phyloP scores from a whole-genome alignment of 2,329 filamentous ascomycete species.

The Sclerotiophoma versabilis region DNA sequence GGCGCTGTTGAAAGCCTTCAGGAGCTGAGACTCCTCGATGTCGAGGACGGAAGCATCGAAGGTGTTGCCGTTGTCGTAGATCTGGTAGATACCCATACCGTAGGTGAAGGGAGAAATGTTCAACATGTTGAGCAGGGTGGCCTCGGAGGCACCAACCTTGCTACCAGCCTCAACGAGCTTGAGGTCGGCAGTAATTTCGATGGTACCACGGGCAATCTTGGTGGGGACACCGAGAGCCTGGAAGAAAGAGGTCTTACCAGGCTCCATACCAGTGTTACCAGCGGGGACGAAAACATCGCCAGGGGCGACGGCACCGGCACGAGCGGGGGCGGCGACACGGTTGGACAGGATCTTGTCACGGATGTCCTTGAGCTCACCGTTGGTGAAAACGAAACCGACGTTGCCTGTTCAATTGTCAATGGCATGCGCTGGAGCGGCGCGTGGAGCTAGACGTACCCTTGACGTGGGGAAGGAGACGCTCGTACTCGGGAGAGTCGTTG shows the following conservation, averaged over 20 bases:
- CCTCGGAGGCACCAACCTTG: conserved; percentile 99
- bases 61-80: conserved; percentile 96
- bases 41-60: conserved; percentile 89
- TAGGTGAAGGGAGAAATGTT: conserved; percentile 87
- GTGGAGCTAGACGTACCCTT: conserved; percentile 63
- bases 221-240: conserved; percentile 99
- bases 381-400: conserved; percentile 99
- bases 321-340: conserved; percentile 96
- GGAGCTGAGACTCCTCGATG: conserved; percentile 92
- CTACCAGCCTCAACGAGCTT: conserved; percentile 92
- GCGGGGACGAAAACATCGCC: conserved; percentile 93
- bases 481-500: conserved; percentile 90
- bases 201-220: conserved; percentile 99
- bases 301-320: conserved; percentile 96
- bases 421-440: conserved; percentile 3
- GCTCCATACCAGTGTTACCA: conserved; percentile 99
- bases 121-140: conserved; percentile 98
- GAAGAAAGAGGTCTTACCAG: conserved; percentile 99
- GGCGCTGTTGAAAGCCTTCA: conserved; percentile 80
- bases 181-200: conserved; percentile 97
- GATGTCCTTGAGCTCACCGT: conserved; percentile 87
- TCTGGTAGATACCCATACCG: conserved; percentile 94
- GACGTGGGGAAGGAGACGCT: conserved; percentile 94
- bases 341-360: conserved; percentile 95
- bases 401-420: conserved; percentile 65